A percentile compares a stretch with the other conserved stretches of the same genome.
phyloP scores from a whole-genome alignment of 306 rosid genomes.

The Ziziphus jujuba region DNA sequence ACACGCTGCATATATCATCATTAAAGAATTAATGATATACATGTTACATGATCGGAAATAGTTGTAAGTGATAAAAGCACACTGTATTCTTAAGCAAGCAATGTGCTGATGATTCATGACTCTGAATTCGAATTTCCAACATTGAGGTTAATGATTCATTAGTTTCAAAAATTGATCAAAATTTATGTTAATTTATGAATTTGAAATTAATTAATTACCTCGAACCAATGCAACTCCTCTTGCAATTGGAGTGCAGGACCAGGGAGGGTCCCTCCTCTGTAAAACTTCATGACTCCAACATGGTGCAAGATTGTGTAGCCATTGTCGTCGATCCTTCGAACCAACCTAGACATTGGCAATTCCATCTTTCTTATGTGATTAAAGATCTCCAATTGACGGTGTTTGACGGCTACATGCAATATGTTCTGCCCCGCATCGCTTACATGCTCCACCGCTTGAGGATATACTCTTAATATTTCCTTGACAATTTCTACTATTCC shows the following conservation, averaged over 20 bases:
- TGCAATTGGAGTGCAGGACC: conserved; percentile 39
- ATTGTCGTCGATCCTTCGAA: neutral
- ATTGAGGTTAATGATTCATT: too few relatives aligned
- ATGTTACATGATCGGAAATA: too few relatives aligned
- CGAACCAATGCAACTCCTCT: conserved; percentile 25
- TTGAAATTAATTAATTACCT: too few relatives aligned
- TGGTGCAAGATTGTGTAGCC: conserved; percentile 34
- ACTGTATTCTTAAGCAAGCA: too few relatives aligned
- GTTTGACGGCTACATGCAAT: conserved; percentile 16
- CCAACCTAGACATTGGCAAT: neutral
- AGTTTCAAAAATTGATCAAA: too few relatives aligned
- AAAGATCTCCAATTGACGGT: conserved; percentile 7
- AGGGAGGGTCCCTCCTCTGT: neutral
- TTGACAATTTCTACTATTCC: conserved; percentile 23
- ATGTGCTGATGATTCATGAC: too few relatives aligned
- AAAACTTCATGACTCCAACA: neutral
- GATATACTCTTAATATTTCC: neutral
- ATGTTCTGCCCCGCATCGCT: neutral
- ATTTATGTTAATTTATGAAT: too few relatives aligned
- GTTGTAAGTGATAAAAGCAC: too few relatives aligned
- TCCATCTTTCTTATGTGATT: neutral
- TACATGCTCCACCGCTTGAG: conserved; percentile 11
- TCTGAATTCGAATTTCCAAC: too few relatives aligned
- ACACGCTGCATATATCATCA: too few relatives aligned
- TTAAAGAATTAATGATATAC: too few relatives aligned